Base-by-base conservation (phyloP, 352 stramenopile species). In the Blastocystis sp. region DNA sequence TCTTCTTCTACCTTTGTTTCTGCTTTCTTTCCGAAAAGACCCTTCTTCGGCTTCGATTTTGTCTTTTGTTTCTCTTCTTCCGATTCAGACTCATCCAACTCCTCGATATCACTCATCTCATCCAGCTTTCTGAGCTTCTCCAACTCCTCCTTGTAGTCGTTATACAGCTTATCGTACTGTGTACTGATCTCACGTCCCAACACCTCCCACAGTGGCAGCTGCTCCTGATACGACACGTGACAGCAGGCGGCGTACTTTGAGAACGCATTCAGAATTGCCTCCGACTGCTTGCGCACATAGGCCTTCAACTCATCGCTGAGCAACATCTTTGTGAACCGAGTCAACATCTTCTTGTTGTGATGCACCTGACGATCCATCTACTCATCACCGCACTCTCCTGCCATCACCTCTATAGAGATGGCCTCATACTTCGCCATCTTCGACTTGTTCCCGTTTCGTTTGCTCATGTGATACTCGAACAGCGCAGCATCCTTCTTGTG, bases 401-500 rank as follows among this genome's bases (percentile, higher is more conserved):
- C 4, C 43, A 1, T 15, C 20, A 77, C 66, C 39, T 77, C 20
- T 9, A 69, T 55, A 39, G 68, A 50, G 26, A 64, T 9, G 9
- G 77, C 77, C 55, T 88, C 56, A 37, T 56, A 56, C 56, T 88
- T 88, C 5, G 39, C 29, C 66, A 64, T 39, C 66, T 88, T 88
- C 53, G 77, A 23, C 66, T 79, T 88, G 66, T 88, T 88, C n/a
- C 77, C 77, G 26, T 88, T 88, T 9, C 77, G 62, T 54, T 88
- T 88, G 41, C 76, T 76, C 20, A 88, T 64, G 55, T 88, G 77
- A 29, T 76, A 47, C 63, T 88, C 77, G 55, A 88, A 88, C 23
- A 76, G 62, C 29, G 77, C 77, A 8, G 77, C 77, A 43, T 88
- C 77, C 77, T 88, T 88, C 77, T 88, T 88, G 55, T 88, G 77